Base-by-base conservation (phyloP, 139 green algal species). In the Volvox africanus region DNA sequence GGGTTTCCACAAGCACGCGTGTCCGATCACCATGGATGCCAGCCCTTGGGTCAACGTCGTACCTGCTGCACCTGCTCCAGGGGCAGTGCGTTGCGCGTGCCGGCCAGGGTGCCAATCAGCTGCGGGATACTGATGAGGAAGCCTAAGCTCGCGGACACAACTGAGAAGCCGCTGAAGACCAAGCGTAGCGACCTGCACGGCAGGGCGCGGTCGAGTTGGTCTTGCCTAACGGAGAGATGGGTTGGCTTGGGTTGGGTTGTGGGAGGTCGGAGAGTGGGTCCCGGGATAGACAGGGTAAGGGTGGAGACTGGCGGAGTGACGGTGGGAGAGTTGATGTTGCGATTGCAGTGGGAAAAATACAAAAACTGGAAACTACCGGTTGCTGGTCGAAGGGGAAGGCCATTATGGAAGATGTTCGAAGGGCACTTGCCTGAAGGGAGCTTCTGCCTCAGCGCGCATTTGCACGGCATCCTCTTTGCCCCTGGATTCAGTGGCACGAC, bases 101-200 rank as follows among this genome's bases (percentile, higher is more conserved):
- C 92, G 2, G 71, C 94, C 33, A 97, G 87, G 2, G 96, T 93
- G 0, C 93, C 97, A 0, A 96, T 93, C 1, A 99, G 79, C 91
- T 96, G 94, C 17, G 96, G 94, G 22, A 96, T 83, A 36, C 92
- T 93, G 32, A 98, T 95, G 0, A 97, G 92, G 26, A 94, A 94
- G 9, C 92, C 96, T 1, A 98, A 55, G 0, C 84, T 68, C 0
- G 97, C 96, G 33, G 83, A 94, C 0, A 94, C 93, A 2, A 92
- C 82, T 24, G 86, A 92, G 79, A 97, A 97, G 65, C 95, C 95
- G 88, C 95, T 97, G 2, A 98, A 33, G 26, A 97, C 95, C n/a
- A 98, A 79, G 6, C 96, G 92, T 20, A 98, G 69, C 0, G 67
- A 73, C 55, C 92, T 94, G 92, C 13, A 13, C 16, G 9, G 44